Evolutionary conservation across 345 rosid species (phyloP).

Genomic region (Triadica sebifera): DNA sequence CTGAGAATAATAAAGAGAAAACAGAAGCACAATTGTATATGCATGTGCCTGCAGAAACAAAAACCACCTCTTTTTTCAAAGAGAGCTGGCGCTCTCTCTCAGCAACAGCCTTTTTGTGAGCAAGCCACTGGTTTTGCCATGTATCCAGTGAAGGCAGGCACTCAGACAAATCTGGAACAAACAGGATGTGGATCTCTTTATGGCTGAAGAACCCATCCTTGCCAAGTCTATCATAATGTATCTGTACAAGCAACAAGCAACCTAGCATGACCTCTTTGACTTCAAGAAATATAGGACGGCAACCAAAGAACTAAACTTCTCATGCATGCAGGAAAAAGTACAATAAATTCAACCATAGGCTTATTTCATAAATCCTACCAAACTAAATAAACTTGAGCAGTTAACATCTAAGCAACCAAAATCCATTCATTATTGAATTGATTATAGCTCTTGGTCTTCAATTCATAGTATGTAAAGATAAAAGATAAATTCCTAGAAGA

Average conservation of each 20-base stretch:
- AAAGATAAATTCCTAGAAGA: not conserved
- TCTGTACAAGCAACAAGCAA: conserved; percentile 46
- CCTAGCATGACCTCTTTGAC: conserved; percentile 7
- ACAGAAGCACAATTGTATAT: not conserved
- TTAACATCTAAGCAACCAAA: not conserved
- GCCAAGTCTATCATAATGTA: conserved; percentile 90
- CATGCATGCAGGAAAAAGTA: not conserved
- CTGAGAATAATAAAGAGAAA: not conserved
- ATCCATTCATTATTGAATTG: not conserved
- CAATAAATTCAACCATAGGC: not conserved
- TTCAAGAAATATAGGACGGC: conserved; percentile 6
- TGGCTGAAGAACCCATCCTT: conserved; percentile 79
- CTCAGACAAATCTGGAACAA: conserved; percentile 88
- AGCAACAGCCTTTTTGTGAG: conserved; percentile 63
- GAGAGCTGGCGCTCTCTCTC: conserved; percentile 61
- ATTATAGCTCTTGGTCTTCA: not conserved
- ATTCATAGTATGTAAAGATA: not conserved
- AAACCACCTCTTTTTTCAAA: conserved; percentile 48
- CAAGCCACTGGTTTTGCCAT: conserved; percentile 82
- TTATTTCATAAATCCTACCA: not conserved
- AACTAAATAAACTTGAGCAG: not conserved
- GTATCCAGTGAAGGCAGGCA: conserved; percentile 80
- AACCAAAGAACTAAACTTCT: not conserved
- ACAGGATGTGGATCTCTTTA: conserved; percentile 83
- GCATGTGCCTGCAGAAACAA: not conserved